These are phyloP conservation scores for Fonsecaea monophora DNA, from an alignment of 2,329 filamentous ascomycete species.

Conservation along the genomic window DNA sequence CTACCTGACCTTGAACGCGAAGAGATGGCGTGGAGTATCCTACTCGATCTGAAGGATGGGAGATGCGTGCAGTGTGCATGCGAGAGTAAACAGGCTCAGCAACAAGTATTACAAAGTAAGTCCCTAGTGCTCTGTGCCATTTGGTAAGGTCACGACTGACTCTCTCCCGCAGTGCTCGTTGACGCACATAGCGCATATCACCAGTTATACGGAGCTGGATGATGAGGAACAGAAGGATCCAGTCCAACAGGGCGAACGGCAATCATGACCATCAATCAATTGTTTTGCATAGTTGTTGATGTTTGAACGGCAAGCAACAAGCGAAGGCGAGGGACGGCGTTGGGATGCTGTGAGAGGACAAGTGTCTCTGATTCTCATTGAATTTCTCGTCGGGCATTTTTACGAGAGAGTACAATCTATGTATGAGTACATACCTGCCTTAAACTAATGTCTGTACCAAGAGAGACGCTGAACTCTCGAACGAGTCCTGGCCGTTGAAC, in stretches of 20 bases:
- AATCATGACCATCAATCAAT: conserved; percentile 19
- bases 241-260: conserved; percentile 17
- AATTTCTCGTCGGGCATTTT: conserved; percentile 15
- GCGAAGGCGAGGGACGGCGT: conserved; percentile 25
- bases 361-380: conserved; percentile 8
- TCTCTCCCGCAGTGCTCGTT: conserved; percentile 47
- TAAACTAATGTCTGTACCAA: conserved; percentile 25
- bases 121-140: conserved; percentile 14
- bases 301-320: conserved; percentile 30
- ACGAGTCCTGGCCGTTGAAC: background rate
- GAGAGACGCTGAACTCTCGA: background rate
- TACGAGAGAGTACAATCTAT: conserved; percentile 16
- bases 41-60: conserved; percentile 68
- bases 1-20: conserved; percentile 89
- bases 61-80: conserved; percentile 69
- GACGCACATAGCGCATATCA: conserved; percentile 49
- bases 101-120: conserved; percentile 59
- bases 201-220: conserved; percentile 36
- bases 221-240: conserved; percentile 1
- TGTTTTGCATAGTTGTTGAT: conserved; percentile 21
- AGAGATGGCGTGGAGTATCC: conserved; percentile 85
- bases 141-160: conserved; percentile 4
- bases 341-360: conserved; percentile 21
- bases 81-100: conserved; percentile 62
- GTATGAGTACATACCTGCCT: conserved; percentile 11